Evolutionary conservation across 345 rosid species (phyloP), one percentile per base, ranked within the genome.

Genomic region (Eucalyptus caleyi): DNA sequence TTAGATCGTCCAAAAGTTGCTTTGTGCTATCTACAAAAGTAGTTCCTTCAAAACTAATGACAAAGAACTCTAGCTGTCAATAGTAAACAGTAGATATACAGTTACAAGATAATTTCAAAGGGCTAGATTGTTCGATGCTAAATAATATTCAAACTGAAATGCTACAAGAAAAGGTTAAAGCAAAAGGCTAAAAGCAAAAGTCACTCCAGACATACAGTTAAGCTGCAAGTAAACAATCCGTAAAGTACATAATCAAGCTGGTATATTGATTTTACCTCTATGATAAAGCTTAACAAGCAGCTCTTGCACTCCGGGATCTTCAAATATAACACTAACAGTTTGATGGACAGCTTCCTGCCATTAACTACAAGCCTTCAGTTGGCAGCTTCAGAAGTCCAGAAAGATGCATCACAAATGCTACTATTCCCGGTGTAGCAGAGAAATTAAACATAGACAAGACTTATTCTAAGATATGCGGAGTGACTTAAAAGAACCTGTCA

Each of bases 251-350:
- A 60, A 87, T 16, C 30, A 87, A 30, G 88, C 32, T 34, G 50
- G 40, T 44, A 54, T 53, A 59, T 81, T 34, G 34, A 37, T 16
- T 81, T 83, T 92, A 96, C 99, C 99, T 95, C 92, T 96, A 26
- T 95, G 99, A 94, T 97, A 98, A 92, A 97, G 97, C 94, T 97
- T 98, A 90, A 93, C 97, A 91, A 98, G 96, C 92, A 98, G 92
- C 90, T 96, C 98, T 91, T 96, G 95, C 92, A 98, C 99, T 90
- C 99, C 99, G 51, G 99, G 99, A 93, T 98, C 99, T 93, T 96
- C 99, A 93, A 98, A 97, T 91, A 98, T 96, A 89, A 98, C 97
- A 77, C 92, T 91, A 88, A 98, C 99, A 67, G 99, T 97, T 94
- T 93, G 97, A 92, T 94, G 96, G 89, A 98, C 99, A 89, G 98